Evolutionary conservation across 1,139 yeast genomes (phyloP).

Genomic region (Geotrichum citri-aurantii): DNA sequence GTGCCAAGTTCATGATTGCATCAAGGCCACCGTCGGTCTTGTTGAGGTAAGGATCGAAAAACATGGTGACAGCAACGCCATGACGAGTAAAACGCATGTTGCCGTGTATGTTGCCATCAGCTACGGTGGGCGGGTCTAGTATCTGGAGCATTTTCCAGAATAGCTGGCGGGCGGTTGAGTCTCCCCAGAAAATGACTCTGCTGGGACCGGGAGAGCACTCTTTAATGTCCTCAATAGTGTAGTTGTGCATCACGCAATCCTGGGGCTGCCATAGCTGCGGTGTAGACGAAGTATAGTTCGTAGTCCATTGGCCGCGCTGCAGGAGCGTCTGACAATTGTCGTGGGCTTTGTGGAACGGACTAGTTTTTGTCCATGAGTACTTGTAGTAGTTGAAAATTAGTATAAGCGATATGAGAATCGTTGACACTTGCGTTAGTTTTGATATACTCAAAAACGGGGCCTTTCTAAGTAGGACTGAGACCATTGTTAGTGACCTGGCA

Average conservation of each 20-base stretch:
- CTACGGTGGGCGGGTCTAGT: slow-evolving; percentile 6
- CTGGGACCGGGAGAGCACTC: slow-evolving; percentile 13
- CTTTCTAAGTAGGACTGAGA: not conserved
- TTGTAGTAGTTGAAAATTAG: not conserved
- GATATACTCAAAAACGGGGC: not conserved
- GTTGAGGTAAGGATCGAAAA: slow-evolving; percentile 17
- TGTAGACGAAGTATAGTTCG: slow-evolving; percentile 1
- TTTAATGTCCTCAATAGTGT: slow-evolving; percentile 2
- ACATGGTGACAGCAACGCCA: slow-evolving; percentile 8
- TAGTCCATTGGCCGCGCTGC: slow-evolving; percentile 15
- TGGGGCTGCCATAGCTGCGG: slow-evolving; percentile 16
- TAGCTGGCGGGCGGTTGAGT: slow-evolving; percentile 17
- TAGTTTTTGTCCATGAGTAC: not conserved
- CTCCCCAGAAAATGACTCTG: slow-evolving; percentile 13
- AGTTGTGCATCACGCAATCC: slow-evolving; percentile 10
- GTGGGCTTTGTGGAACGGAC: not conserved
- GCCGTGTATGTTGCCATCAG: slow-evolving; percentile 7
- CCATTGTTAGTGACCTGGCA: too few species aligned
- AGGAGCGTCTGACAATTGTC: not conserved
- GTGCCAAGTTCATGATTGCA: not conserved
- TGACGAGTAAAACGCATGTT: slow-evolving; percentile 6
- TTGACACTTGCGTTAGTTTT: not conserved
- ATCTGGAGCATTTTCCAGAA: slow-evolving; percentile 11
- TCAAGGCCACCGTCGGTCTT: not conserved
- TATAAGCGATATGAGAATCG: not conserved